Conservation (phyloP, 495 filamentous ascomycete genomes). For the Talaromyces proteolyticus region DNA sequence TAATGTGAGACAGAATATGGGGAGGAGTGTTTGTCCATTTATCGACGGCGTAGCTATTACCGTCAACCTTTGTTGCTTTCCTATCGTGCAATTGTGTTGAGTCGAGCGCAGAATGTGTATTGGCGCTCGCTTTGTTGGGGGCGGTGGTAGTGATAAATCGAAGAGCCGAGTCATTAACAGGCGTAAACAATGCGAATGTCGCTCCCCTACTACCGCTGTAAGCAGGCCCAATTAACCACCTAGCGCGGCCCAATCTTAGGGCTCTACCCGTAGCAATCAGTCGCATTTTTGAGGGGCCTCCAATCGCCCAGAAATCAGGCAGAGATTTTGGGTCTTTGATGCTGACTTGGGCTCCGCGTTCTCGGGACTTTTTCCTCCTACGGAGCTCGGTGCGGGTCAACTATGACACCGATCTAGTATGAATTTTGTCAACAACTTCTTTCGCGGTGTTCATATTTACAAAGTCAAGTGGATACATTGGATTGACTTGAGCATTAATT, state of each 20-base stretch:
- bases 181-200: slow-evolving; percentile 19
- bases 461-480: too few species aligned
- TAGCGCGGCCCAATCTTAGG: slow-evolving; percentile 32
- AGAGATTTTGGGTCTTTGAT: too few species aligned
- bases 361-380: not conserved
- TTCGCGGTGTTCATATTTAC: too few species aligned
- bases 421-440: not conserved
- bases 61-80: slow-evolving; percentile 48
- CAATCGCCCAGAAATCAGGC: too few species aligned
- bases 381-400: not conserved
- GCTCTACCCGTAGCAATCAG: slow-evolving; percentile 39
- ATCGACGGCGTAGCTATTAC: slow-evolving; percentile 59
- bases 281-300: slow-evolving; percentile 36
- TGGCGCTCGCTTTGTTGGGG: slow-evolving; percentile 11
- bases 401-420: not conserved
- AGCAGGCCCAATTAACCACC: slow-evolving; percentile 29
- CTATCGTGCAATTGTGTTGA: not conserved
- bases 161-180: slow-evolving; percentile 11
- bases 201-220: slow-evolving; percentile 14
- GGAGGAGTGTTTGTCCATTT: slow-evolving; percentile 80
- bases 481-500: too few species aligned
- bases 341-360: not conserved
- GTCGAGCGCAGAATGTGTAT: slow-evolving; percentile 3
- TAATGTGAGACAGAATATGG: slow-evolving; percentile 65
- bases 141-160: slow-evolving; percentile 31